Evolutionary conservation across 805 yeast species (phyloP), one percentile per base, ranked within the genome.

Genomic region (Suhomyces prunicola): DNA sequence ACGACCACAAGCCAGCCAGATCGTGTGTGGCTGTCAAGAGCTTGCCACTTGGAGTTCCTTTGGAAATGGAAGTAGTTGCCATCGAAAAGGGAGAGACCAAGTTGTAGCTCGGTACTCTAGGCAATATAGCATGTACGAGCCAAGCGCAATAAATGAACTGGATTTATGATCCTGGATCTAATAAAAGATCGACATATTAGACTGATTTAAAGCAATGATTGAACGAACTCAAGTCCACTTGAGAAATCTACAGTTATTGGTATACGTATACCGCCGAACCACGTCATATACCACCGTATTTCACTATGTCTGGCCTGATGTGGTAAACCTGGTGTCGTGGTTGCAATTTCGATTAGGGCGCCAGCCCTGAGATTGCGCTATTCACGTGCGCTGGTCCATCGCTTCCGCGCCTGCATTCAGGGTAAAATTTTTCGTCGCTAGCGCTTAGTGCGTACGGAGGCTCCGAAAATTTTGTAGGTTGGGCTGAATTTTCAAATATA

Each of bases 11-110:
- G 71, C 98, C 99, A 44, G 98, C 98, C 40, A 90, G 99, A 82
- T 89, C 97, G 2, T 94, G 97, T 79, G 96, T 94, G 63, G 97
- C 97, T 45, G 98, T 92, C 57, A 86, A 85, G 73, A 85, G 83
- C 57, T 85, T 94, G 63, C 99, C 99, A 56, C 82, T 94, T 71
- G 90, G 90, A 56, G 90, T 85, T 56, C 88, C 83, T 57, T 79
- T 90, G 63, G 99, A 94, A 78, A 82, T 94, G 75, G 99, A 93
- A 78, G 92, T 88, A 57, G 77, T 94, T 74, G 99, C 98, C 55
- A 77, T 88, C 53, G 96, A 87, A 72, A 71, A 68, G 64, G 71
- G 65, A 23, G 64, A 62, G 35, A 50, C 68, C 52, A 73, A 71
- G 61, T 71, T 73, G 62, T 72, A 66, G 35, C 23, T 19, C 19